Conservation (phyloP, 148 eudicot genomes). For the Fagopyrum esculentum region DNA sequence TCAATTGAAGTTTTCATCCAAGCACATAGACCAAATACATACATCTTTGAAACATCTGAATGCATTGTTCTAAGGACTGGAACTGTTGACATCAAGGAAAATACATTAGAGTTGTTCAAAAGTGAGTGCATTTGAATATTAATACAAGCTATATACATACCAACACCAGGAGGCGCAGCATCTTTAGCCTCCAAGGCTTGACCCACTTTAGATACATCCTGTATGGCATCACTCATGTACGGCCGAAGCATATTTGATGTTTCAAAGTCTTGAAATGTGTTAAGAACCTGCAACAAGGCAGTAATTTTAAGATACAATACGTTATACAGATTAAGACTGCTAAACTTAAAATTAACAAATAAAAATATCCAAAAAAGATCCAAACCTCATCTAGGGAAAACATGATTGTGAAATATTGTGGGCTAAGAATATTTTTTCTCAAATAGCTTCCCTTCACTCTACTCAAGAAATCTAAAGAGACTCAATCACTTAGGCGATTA, state of each 20-base stretch:
- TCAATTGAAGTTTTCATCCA: slow-evolving; percentile 91
- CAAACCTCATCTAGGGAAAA: too few species aligned
- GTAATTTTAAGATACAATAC: background rate
- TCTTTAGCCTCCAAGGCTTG: slow-evolving; percentile 92
- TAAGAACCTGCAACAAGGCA: slow-evolving; percentile 50
- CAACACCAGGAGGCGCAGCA: slow-evolving; percentile 79
- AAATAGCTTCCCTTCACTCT: too few species aligned
- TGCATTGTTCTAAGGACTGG: slow-evolving; percentile 67
- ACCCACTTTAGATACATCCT: slow-evolving; percentile 76
- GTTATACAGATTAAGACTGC: background rate
- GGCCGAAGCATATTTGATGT: slow-evolving; percentile 77
- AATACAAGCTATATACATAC: slow-evolving; percentile 25
- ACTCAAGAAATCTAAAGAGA: too few species aligned
- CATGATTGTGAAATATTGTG: too few species aligned
- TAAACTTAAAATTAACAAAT: background rate
- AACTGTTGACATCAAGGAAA: slow-evolving; percentile 38
- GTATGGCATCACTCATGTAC: slow-evolving; percentile 76
- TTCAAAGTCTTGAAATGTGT: slow-evolving; percentile 75
- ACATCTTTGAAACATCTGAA: slow-evolving; percentile 76
- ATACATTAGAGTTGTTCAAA: slow-evolving; percentile 15
- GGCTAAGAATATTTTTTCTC: too few species aligned
- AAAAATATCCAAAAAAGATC: too few species aligned
- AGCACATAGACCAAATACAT: slow-evolving; percentile 82
- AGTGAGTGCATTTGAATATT: slow-evolving; percentile 15
- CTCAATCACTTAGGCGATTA: too few species aligned